Evolutionary conservation across 441 rosid genomes (phyloP).

Genomic region (Populus tomentosa): DNA sequence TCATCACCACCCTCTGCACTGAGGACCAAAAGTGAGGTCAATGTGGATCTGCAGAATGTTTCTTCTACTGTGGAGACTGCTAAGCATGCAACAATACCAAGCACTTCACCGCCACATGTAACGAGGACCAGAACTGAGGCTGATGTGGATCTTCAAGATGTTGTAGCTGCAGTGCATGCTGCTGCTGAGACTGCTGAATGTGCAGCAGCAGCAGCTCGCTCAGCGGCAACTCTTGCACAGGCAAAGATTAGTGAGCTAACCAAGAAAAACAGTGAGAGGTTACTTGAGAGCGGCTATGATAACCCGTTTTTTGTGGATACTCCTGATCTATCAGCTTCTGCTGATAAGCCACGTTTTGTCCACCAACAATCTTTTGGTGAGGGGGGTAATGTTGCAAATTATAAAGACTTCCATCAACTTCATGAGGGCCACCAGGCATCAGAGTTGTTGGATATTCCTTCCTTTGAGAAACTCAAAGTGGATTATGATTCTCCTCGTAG

Average conservation of each 20-base stretch:
- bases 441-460: constrained; percentile 22
- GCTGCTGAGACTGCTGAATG: constrained; percentile 91
- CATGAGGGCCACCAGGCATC: constrained; percentile 26
- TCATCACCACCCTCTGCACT: constrained; percentile 14
- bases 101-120: constrained; percentile 21
- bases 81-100: constrained; percentile 25
- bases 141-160: constrained; percentile 71
- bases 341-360: constrained; percentile 33
- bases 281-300: constrained; percentile 35
- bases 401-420: background rate
- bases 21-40: no score
- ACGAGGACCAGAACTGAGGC: constrained; percentile 36
- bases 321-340: constrained; percentile 29
- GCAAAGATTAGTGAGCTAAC: constrained; percentile 75
- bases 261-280: constrained; percentile 44
- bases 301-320: constrained; percentile 55
- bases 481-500: constrained; percentile 28
- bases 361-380: constrained; percentile 41
- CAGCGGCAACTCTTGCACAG: constrained; percentile 93
- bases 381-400: background rate
- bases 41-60: no score
- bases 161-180: constrained; percentile 76
- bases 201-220: constrained; percentile 92
- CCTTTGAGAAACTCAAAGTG: constrained; percentile 22
- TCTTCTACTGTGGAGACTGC: no score